A percentile compares a stretch with the other conserved stretches of the same genome.
phyloP scores from a whole-genome alignment of 345 rosid species.

The Heritiera littoralis region DNA sequence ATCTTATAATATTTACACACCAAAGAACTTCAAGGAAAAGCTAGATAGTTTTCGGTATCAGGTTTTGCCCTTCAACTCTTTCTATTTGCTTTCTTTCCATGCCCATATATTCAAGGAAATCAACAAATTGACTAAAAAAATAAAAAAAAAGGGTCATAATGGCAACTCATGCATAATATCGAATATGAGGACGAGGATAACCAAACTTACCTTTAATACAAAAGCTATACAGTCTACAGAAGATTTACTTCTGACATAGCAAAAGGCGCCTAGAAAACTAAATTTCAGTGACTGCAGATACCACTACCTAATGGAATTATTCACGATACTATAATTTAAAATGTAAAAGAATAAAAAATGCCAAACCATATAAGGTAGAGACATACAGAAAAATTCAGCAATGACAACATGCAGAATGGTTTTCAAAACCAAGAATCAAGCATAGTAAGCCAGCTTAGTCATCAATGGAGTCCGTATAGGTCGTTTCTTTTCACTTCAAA shows the following conservation, averaged over 20 bases:
- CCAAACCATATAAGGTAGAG: constrained; percentile 19
- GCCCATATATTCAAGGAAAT: background rate
- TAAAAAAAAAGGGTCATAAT: background rate
- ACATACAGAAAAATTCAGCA: constrained; percentile 14
- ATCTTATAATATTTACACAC: background rate
- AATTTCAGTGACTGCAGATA: background rate
- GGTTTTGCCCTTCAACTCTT: background rate
- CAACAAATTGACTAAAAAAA: background rate
- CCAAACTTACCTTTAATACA: background rate
- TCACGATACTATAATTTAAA: constrained; percentile 13
- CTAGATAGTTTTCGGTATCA: background rate
- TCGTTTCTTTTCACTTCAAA: constrained; percentile 8
- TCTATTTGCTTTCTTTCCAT: background rate
- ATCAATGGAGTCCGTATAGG: constrained; percentile 18
- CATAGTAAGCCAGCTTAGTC: constrained; percentile 22
- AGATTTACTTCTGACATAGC: constrained; percentile 2
- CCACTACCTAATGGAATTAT: background rate
- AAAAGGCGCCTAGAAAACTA: background rate
- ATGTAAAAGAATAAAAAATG: constrained; percentile 7
- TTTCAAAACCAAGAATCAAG: constrained; percentile 22
- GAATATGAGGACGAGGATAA: background rate
- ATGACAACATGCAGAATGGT: constrained; percentile 22
- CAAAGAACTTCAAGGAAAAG: background rate
- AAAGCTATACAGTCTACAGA: background rate
- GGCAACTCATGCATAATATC: background rate